Evolutionary conservation across 176 grass and related monocot species (phyloP), one percentile per base, ranked within the genome.

Genomic region (Oryza coarctata): DNA sequence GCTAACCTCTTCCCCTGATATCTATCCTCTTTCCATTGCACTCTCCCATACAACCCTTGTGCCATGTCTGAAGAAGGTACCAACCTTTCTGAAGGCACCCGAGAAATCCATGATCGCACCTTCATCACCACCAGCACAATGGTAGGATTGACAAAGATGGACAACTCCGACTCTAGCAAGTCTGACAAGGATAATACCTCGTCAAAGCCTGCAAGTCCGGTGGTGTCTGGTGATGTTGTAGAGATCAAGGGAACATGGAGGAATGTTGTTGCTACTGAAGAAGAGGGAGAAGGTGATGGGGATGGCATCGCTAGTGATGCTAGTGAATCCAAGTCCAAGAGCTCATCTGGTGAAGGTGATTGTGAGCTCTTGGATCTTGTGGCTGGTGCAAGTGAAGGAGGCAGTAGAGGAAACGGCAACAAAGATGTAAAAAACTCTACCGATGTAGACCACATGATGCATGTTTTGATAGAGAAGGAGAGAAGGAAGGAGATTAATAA

Each of bases 401-500:
- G 61, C 2, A 4, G 11, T 0, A 1, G 10, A 0, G 18, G 10
- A 22, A 17, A 15, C 0, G 15, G n/a, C 23, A 49, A 64, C 1
- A 12, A 47, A 1, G 36, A 77, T 32, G 52, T 50, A 22, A 73
- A 31, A 31, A 29, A 0, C 11, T 13, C 38, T 2, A 44, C 6
- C 0, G 45, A 85, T 14, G 47, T 27, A 0, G 79, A 83, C 1
- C 69, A 80, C 1, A 63, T 35, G 11, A 22, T 83, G 45, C 86
- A 92, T n/a, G 79, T 76, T 1, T 88, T 63, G 83, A 86, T 83
- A 0, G 79, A 92, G 83, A 86, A 75, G 78, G 74, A 86, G 63
- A 61, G 86, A 34, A 88, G 83, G 68, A 88, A 88, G 79, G 85
- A 86, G 83, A 88, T 86, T 74, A 88, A 85, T 62, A 80, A 57